phyloP scores from a whole-genome alignment of 2,329 filamentous ascomycete genomes.

The Colletotrichum theobromicola region DNA sequence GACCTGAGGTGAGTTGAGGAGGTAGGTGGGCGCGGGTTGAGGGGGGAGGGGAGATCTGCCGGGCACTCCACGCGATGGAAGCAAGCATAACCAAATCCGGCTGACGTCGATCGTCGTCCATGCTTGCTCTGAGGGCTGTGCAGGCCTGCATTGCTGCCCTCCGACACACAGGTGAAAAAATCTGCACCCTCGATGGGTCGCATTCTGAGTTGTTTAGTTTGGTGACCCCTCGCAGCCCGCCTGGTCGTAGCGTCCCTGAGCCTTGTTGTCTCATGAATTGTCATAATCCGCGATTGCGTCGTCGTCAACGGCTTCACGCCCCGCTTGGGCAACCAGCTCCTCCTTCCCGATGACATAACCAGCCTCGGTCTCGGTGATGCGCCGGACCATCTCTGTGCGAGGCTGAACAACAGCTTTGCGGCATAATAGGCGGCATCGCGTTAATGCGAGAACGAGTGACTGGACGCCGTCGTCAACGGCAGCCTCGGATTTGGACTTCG shows the following conservation, averaged over 20 bases:
- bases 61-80: background rate
- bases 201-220: conserved; percentile 9
- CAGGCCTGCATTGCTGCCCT: background rate
- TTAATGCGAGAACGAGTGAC: background rate
- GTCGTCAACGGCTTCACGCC: background rate
- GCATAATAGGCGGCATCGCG: background rate
- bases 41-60: conserved; percentile 5
- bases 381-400: background rate
- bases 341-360: background rate
- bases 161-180: conserved; percentile 13
- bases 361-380: background rate
- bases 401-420: background rate
- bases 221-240: background rate
- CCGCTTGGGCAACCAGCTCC: background rate
- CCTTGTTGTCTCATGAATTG: conserved; percentile 9
- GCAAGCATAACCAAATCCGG: conserved; percentile 18
- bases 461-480: background rate
- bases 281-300: background rate
- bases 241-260: background rate
- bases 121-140: conserved; percentile 14
- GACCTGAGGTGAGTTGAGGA: background rate
- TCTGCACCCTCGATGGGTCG: background rate
- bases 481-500: background rate
- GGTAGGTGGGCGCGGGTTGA: background rate
- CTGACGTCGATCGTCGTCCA: background rate